These are phyloP conservation scores for Fusarium falciforme DNA, from an alignment of 2,329 filamentous ascomycete species.

Conservation along the genomic window DNA sequence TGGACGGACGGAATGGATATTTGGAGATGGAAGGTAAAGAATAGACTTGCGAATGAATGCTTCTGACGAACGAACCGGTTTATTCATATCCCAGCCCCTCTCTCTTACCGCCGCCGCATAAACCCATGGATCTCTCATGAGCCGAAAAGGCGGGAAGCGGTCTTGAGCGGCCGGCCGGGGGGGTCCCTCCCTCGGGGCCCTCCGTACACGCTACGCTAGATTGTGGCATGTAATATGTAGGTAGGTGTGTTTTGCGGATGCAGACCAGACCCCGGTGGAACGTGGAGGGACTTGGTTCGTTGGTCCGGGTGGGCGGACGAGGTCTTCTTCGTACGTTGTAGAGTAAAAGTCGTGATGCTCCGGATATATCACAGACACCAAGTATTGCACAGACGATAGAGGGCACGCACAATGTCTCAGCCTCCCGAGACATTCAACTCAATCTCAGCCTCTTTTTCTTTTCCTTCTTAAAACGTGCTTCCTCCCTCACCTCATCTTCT, in stretches of 20 bases:
- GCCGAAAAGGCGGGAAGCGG: constrained; percentile 15
- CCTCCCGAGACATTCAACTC: neutral
- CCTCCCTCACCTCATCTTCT: neutral
- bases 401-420: neutral
- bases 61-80: neutral
- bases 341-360: neutral
- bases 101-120: neutral
- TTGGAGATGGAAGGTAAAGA: neutral
- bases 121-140: constrained; percentile 12
- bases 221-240: constrained; percentile 5
- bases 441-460: neutral
- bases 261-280: constrained; percentile 15
- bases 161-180: constrained; percentile 13
- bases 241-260: constrained; percentile 18
- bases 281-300: constrained; percentile 38
- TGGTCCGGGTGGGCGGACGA: neutral
- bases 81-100: neutral
- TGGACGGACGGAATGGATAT: neutral
- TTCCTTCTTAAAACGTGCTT: neutral
- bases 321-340: neutral
- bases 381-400: neutral
- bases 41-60: constrained; percentile 1
- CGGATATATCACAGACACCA: neutral
- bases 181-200: constrained; percentile 10
- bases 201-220: neutral